These are phyloP conservation scores for Spizellomyces punctatus DNA, from an alignment of 192 early-diverging fungal genomes.

Conservation along the genomic window DNA sequence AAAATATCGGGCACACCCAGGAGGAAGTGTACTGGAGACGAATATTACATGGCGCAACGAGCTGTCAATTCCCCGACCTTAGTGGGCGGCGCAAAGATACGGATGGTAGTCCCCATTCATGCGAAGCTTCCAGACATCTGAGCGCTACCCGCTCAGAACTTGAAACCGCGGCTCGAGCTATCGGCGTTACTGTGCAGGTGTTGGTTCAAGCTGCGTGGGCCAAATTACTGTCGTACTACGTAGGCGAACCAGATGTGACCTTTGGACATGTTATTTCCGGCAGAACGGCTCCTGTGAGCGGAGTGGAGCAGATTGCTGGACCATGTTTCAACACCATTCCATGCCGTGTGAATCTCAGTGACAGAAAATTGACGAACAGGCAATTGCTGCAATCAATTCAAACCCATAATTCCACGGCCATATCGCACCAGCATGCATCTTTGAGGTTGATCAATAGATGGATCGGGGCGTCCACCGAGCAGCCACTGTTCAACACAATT, in stretches of 20 bases:
- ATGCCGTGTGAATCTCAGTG: background rate
- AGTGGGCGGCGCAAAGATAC: background rate
- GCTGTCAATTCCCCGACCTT: background rate
- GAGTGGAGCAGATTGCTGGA: background rate
- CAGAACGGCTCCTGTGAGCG: background rate
- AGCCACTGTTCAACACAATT: conserved; percentile 2
- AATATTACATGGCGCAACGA: background rate
- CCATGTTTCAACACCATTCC: conserved; percentile 9
- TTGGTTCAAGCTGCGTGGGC: conserved; percentile 10
- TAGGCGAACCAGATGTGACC: background rate
- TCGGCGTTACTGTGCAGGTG: background rate
- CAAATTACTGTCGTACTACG: conserved; percentile 6
- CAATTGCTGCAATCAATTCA: background rate
- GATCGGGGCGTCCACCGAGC: background rate
- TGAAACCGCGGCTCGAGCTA: background rate
- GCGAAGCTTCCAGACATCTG: background rate
- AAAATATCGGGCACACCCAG: background rate
- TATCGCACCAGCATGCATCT: background rate
- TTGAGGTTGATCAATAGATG: conserved; percentile 6
- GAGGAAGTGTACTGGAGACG: conserved; percentile 1
- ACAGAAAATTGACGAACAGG: background rate
- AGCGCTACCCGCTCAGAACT: background rate
- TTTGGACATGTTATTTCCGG: conserved; percentile 7
- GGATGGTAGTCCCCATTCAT: background rate
- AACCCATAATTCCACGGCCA: background rate